Percentiles rank a stretch among this genome's conserved stretches.
These are phyloP conservation scores for Tuber calosporum DNA, from an alignment of 495 filamentous ascomycete genomes.

Conservation along the genomic window DNA sequence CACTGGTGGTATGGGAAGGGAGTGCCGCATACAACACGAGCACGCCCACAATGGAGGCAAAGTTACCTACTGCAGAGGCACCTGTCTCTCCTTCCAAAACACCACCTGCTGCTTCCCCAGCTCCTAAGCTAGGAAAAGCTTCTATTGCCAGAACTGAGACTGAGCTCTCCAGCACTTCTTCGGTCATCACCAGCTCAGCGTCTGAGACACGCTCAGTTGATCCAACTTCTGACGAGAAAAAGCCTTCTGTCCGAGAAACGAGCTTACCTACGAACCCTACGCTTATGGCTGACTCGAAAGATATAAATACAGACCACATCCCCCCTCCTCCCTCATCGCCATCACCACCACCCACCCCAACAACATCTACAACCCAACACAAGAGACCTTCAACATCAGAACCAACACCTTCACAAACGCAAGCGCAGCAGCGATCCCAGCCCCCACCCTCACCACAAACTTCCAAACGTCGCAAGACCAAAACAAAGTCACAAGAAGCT, in stretches of 20 bases:
- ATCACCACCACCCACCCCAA: conserved; percentile 11
- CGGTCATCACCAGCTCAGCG: not conserved
- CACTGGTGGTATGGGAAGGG: not conserved
- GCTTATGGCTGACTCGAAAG: not conserved
- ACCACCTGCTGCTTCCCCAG: not conserved
- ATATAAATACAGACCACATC: not conserved
- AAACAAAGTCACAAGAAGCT: conserved; percentile 17
- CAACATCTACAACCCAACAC: conserved; percentile 1
- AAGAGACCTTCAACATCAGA: conserved; percentile 11
- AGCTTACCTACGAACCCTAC: not conserved
- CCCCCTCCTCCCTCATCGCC: conserved; percentile 15
- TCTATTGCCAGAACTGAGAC: not conserved
- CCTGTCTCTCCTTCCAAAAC: not conserved
- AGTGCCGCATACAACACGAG: not conserved
- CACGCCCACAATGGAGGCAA: not conserved
- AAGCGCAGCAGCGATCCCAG: conserved; percentile 5
- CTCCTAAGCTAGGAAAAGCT: not conserved
- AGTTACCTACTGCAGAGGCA: not conserved
- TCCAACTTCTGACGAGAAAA: not conserved
- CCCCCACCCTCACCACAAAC: conserved; percentile 5
- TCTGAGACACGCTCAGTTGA: not conserved
- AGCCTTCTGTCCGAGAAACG: not conserved
- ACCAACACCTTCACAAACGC: conserved; percentile 6
- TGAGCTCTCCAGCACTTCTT: not conserved
- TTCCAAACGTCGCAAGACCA: conserved; percentile 20